Evolutionary conservation across 1,284 basidiomycete genomes (phyloP).

Genomic region (Bjerkandera adusta): DNA sequence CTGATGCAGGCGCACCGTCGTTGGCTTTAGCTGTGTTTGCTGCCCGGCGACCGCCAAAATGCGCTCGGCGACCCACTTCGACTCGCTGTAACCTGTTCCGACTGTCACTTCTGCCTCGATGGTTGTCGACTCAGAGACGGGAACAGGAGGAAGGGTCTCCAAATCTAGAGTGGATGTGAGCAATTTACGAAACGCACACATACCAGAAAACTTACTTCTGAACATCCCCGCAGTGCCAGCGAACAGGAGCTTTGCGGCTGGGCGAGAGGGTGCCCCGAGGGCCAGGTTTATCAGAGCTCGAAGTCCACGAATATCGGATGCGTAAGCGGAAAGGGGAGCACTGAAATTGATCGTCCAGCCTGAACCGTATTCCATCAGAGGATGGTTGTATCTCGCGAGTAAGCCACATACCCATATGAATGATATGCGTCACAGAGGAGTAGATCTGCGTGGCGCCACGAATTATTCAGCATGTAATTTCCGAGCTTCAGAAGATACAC

Average conservation of each 20-base stretch:
- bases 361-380: slow-evolving; percentile 9
- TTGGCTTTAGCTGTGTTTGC: slow-evolving; percentile 13
- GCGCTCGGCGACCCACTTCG: slow-evolving; percentile 34
- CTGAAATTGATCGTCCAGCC: slow-evolving; percentile 38
- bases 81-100: slow-evolving; percentile 31
- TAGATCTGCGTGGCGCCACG: slow-evolving; percentile 16
- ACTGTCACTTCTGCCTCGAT: slow-evolving; percentile 19
- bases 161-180: too few species aligned
- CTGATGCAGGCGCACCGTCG: slow-evolving; percentile 26
- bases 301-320: slow-evolving; percentile 18
- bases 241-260: slow-evolving; percentile 29
- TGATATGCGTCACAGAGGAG: slow-evolving; percentile 30
- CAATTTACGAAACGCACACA: background rate
- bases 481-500: slow-evolving; percentile 9
- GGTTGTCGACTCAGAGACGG: slow-evolving; percentile 12
- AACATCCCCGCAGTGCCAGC: slow-evolving; percentile 33
- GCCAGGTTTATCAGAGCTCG: slow-evolving; percentile 24
- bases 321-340: slow-evolving; percentile 22
- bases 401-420: slow-evolving; percentile 33
- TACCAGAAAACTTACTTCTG: slow-evolving; percentile 22
- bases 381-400: background rate
- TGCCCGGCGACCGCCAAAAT: slow-evolving; percentile 19
- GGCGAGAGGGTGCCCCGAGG: slow-evolving; percentile 22
- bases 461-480: background rate
- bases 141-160: slow-evolving; percentile 17